A percentile compares a stretch with the other conserved stretches of the same genome.
phyloP scores from a whole-genome alignment of 805 yeast genomes.

The Isabelozyma pseudorhagii region DNA sequence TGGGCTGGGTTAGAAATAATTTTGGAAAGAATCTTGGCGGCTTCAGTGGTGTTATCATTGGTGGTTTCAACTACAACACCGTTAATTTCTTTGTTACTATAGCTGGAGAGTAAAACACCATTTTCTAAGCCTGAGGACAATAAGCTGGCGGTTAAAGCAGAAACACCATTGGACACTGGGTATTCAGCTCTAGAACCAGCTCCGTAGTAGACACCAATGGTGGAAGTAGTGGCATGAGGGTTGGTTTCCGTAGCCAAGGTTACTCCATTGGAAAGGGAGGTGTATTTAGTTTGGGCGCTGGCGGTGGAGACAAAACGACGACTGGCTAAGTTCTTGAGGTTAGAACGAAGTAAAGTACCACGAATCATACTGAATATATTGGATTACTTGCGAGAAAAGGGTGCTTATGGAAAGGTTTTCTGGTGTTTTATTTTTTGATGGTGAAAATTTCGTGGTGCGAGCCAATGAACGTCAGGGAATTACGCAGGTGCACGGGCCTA shows the following conservation, averaged over 20 bases:
- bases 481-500: neutral
- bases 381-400: constrained; percentile 5
- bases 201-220: constrained; percentile 68
- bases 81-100: constrained; percentile 61
- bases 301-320: constrained; percentile 62
- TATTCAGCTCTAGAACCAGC: constrained; percentile 82
- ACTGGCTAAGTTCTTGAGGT: constrained; percentile 24
- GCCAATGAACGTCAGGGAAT: neutral
- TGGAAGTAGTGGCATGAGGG: constrained; percentile 51
- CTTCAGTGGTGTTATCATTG: constrained; percentile 48
- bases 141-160: constrained; percentile 57
- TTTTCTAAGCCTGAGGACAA: constrained; percentile 41
- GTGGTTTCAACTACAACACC: constrained; percentile 56
- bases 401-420: neutral
- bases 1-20: constrained; percentile 37
- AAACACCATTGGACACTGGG: constrained; percentile 78
- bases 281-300: constrained; percentile 58
- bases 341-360: constrained; percentile 34
- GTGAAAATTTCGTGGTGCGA: constrained; percentile 6
- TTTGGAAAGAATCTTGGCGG: constrained; percentile 50
- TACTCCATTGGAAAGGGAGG: constrained; percentile 71
- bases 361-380: constrained; percentile 31
- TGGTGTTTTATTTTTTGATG: constrained; percentile 4
- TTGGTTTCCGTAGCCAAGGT: constrained; percentile 68
- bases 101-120: constrained; percentile 57